phyloP scores from a whole-genome alignment of 2,329 filamentous ascomycete genomes.

The Exophiala sp. region DNA sequence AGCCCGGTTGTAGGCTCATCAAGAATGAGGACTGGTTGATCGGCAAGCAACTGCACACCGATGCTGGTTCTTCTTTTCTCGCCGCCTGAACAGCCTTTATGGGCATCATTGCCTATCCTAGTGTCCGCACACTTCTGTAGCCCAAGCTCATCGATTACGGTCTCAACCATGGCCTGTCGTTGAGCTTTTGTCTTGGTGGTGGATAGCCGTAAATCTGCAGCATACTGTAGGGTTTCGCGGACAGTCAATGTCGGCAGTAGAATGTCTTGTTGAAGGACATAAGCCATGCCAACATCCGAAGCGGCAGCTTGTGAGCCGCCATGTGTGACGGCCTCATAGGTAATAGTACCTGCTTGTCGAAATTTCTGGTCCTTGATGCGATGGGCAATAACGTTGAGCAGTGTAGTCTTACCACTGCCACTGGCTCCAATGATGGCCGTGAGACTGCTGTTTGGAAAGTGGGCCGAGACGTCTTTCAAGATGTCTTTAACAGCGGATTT shows the following conservation, averaged over 20 bases:
- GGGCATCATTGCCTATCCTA: slow-evolving; percentile 65
- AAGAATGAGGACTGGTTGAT: slow-evolving; percentile 72
- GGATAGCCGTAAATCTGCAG: slow-evolving; percentile 67
- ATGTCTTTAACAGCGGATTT: slow-evolving; percentile 56
- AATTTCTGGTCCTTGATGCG: slow-evolving; percentile 57
- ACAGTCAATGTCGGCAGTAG: slow-evolving; percentile 71
- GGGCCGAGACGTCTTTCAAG: slow-evolving; percentile 57
- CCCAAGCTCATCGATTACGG: slow-evolving; percentile 71
- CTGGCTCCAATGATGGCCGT: slow-evolving; percentile 91
- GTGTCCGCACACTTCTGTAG: slow-evolving; percentile 75
- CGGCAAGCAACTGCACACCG: slow-evolving; percentile 73
- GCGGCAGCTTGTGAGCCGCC: slow-evolving; percentile 53
- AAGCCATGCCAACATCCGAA: slow-evolving; percentile 42
- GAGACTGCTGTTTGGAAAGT: slow-evolving; percentile 61
- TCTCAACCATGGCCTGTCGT: slow-evolving; percentile 63
- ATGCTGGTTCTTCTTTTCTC: slow-evolving; percentile 75
- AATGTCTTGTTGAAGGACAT: slow-evolving; percentile 70
- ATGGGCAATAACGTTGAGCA: slow-evolving; percentile 75
- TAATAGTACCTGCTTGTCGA: slow-evolving; percentile 49
- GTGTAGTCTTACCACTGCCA: slow-evolving; percentile 94
- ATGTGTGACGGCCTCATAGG: slow-evolving; percentile 64
- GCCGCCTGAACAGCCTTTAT: slow-evolving; percentile 74
- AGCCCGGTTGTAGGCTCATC: slow-evolving; percentile 73
- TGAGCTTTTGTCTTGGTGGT: slow-evolving; percentile 59
- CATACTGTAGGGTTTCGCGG: slow-evolving; percentile 69